Conservation (phyloP, 441 rosid species). For the Erodium moschatum region DNA sequence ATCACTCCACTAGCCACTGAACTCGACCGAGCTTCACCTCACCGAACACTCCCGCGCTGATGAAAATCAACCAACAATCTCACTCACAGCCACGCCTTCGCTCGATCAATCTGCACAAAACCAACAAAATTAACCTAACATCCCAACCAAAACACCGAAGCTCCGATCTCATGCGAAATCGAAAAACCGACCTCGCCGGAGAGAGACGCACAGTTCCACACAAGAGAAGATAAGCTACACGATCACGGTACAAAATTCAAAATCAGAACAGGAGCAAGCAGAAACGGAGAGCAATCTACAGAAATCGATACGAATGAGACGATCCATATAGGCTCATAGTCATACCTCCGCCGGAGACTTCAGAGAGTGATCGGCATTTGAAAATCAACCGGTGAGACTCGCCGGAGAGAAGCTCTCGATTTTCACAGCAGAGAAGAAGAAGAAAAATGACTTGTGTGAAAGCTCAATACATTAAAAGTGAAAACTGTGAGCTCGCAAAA, state of each 20-base stretch:
- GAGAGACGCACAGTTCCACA: background rate
- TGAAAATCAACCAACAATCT: background rate
- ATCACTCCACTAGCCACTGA: conserved; percentile 3
- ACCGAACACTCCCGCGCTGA: background rate
- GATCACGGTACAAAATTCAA: background rate
- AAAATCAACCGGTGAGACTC: background rate
- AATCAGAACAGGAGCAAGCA: background rate
- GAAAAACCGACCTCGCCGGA: background rate
- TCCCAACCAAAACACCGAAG: conserved; percentile 13
- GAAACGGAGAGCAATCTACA: background rate
- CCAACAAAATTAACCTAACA: conserved; percentile 9
- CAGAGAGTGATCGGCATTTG: background rate
- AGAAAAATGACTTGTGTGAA: background rate
- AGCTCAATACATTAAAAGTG: background rate
- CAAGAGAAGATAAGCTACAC: background rate
- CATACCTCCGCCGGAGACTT: conserved; percentile 24
- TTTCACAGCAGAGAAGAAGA: background rate
- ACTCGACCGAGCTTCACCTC: background rate
- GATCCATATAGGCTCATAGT: conserved; percentile 2
- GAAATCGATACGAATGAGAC: background rate
- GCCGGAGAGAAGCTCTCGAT: conserved; percentile 2
- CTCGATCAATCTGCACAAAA: conserved; percentile 11
- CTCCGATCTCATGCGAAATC: conserved; percentile 9
- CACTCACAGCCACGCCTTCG: background rate
- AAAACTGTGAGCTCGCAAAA: conserved; percentile 7